These are phyloP conservation scores for Diaporthe caulivora DNA, from an alignment of 2,329 filamentous ascomycete genomes.

Conservation along the genomic window DNA sequence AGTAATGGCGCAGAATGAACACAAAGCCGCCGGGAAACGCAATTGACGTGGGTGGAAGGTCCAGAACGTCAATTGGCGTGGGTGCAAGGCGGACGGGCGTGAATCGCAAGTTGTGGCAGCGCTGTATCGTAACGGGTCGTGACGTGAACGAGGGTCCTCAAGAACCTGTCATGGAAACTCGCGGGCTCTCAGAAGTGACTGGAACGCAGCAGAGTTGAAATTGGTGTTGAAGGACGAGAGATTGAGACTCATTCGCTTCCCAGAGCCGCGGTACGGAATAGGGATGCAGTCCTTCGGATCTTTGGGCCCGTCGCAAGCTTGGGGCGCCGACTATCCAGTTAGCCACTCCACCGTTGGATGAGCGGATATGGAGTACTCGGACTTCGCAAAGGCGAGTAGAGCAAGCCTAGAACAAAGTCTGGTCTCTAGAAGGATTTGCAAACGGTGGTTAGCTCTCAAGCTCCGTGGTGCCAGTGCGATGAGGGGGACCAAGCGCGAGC, in stretches of 20 bases:
- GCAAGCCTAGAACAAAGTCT: conserved; percentile 32
- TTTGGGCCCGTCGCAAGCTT: conserved; percentile 31
- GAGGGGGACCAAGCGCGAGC: conserved; percentile 26
- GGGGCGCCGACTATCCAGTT: conserved; percentile 25
- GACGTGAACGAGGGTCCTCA: conserved; percentile 25
- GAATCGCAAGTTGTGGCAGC: conserved; percentile 6
- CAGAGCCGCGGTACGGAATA: conserved; percentile 5
- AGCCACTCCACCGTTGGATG: conserved; percentile 21
- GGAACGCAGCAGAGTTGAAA: conserved; percentile 7
- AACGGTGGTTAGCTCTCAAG: conserved; percentile 31
- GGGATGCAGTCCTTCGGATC: conserved; percentile 26
- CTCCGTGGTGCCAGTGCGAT: conserved; percentile 24
- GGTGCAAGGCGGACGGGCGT: background rate
- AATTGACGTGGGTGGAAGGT: conserved; percentile 27
- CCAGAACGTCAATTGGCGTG: conserved; percentile 22
- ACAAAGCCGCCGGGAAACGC: conserved; percentile 31
- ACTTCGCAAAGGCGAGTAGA: conserved; percentile 25
- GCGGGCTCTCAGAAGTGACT: background rate
- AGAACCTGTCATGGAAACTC: conserved; percentile 25
- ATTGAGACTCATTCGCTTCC: background rate
- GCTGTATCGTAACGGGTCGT: conserved; percentile 35
- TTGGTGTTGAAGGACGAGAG: background rate
- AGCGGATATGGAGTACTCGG: conserved; percentile 24
- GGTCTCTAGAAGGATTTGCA: conserved; percentile 24
- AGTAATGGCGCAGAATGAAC: conserved; percentile 25